These are phyloP conservation scores for Lagerstroemia speciosa DNA, from an alignment of 345 rosid genomes.

Conservation along the genomic window DNA sequence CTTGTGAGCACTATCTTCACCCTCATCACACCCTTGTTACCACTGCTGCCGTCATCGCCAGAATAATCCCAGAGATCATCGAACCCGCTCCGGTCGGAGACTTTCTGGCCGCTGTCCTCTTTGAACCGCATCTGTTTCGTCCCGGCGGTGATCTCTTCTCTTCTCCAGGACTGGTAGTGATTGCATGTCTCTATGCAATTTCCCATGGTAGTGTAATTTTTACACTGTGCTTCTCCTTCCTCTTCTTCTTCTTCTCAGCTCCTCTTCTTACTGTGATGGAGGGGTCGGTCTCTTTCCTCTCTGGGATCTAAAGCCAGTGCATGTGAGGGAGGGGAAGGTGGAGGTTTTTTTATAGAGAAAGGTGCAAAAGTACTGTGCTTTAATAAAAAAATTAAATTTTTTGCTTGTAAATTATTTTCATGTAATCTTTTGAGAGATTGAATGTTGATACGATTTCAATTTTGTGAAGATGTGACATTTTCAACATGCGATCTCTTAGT, in stretches of 20 bases:
- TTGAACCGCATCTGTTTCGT: background rate
- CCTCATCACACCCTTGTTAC: constrained; percentile 33
- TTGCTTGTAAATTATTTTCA: no score
- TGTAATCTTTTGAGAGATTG: no score
- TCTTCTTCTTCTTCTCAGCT: background rate
- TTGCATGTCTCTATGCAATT: constrained; percentile 27
- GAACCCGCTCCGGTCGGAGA: background rate
- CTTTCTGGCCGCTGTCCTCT: background rate
- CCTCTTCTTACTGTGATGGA: background rate
- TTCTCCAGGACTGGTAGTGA: background rate
- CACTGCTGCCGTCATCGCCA: background rate
- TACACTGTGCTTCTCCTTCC: background rate
- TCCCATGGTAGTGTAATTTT: constrained; percentile 22
- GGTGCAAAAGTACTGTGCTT: no score
- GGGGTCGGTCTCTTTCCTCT: background rate
- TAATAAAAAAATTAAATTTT: no score
- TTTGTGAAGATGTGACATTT: no score
- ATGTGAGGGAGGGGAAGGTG: background rate
- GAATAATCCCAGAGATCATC: no score
- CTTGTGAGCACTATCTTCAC: constrained; percentile 70
- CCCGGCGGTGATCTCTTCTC: constrained; percentile 5
- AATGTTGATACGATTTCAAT: no score
- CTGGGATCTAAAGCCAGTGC: background rate
- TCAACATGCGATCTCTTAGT: no score
- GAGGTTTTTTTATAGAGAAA: background rate